phyloP scores from a whole-genome alignment of 2,329 filamentous ascomycete species.

The Pseudocercospora pini-densiflorae region DNA sequence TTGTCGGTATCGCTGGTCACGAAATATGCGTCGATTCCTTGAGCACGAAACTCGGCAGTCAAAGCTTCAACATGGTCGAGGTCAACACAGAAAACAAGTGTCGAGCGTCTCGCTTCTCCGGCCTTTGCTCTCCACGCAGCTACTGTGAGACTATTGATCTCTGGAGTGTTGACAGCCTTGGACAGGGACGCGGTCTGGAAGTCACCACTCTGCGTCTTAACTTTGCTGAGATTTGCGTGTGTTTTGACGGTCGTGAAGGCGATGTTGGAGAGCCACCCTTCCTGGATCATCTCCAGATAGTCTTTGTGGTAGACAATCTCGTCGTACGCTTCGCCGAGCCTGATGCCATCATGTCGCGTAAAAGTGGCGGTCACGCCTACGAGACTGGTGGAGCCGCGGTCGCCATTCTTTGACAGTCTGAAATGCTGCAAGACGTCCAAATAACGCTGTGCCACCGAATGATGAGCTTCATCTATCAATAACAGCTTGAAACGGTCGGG shows the following conservation, averaged over 20 bases:
- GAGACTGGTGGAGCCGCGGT: constrained; percentile 57
- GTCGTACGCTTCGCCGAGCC: constrained; percentile 83
- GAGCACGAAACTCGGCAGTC: constrained; percentile 73
- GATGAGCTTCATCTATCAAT: constrained; percentile 94
- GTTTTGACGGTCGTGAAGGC: constrained; percentile 91
- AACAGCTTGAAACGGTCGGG: constrained; percentile 82
- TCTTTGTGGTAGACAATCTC: constrained; percentile 95
- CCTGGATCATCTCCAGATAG: constrained; percentile 79
- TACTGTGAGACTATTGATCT: constrained; percentile 82
- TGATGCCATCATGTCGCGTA: constrained; percentile 81
- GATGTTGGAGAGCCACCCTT: constrained; percentile 91
- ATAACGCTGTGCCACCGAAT: constrained; percentile 87
- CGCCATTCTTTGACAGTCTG: constrained; percentile 62
- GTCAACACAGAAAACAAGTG: constrained; percentile 93
- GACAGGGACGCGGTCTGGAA: constrained; percentile 81
- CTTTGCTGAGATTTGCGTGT: constrained; percentile 72
- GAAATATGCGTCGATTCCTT: constrained; percentile 81
- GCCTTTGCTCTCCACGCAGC: constrained; percentile 85
- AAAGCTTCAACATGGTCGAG: constrained; percentile 77
- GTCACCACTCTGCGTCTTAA: constrained; percentile 68
- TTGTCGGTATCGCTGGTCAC: constrained; percentile 83
- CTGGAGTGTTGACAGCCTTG: constrained; percentile 76
- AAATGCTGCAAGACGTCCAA: constrained; percentile 79
- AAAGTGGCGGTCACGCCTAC: constrained; percentile 88
- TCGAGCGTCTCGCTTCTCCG: constrained; percentile 68